Percentiles rank a stretch among this genome's conserved stretches.
Evolutionary conservation across 2,329 filamentous ascomycete genomes (phyloP).

Genomic region (Nemania sp.): DNA sequence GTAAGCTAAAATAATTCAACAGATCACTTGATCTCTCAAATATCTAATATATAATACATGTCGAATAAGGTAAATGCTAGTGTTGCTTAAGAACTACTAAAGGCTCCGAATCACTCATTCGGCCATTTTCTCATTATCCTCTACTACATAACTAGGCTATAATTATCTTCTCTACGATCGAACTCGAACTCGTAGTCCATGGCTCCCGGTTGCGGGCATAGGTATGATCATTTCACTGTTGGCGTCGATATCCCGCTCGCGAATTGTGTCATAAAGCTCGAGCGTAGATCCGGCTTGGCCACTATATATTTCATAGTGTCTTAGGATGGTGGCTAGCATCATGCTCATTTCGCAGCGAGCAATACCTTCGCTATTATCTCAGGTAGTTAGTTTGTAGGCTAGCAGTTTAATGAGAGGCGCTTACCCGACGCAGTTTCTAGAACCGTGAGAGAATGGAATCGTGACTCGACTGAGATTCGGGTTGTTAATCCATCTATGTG

Average conservation of each 20-base stretch:
- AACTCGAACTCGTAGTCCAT: conserved; percentile 38
- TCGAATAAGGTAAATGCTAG: too few species aligned
- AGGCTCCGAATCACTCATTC: too few species aligned
- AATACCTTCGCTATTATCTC: conserved; percentile 26
- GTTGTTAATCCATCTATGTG: conserved; percentile 24
- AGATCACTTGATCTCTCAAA: too few species aligned
- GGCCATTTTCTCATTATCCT: neutral
- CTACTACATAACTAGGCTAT: neutral
- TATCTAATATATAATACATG: too few species aligned
- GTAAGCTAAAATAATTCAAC: too few species aligned
- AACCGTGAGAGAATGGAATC: conserved; percentile 13
- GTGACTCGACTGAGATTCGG: neutral
- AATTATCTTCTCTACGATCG: conserved; percentile 7
- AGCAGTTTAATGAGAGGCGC: neutral
- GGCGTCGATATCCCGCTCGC: conserved; percentile 40
- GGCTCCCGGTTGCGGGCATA: conserved; percentile 41
- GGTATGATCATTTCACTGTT: conserved; percentile 44
- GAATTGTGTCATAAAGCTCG: conserved; percentile 43
- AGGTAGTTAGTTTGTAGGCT: conserved; percentile 1
- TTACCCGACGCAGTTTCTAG: conserved; percentile 19
- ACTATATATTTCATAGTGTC: conserved; percentile 41
- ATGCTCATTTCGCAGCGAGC: conserved; percentile 42
- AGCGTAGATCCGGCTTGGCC: conserved; percentile 41
- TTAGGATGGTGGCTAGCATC: conserved; percentile 39
- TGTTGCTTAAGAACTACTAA: too few species aligned